These are phyloP conservation scores for Penicillium corylophilum DNA, from an alignment of 2,329 filamentous ascomycete species.

Conservation along the genomic window DNA sequence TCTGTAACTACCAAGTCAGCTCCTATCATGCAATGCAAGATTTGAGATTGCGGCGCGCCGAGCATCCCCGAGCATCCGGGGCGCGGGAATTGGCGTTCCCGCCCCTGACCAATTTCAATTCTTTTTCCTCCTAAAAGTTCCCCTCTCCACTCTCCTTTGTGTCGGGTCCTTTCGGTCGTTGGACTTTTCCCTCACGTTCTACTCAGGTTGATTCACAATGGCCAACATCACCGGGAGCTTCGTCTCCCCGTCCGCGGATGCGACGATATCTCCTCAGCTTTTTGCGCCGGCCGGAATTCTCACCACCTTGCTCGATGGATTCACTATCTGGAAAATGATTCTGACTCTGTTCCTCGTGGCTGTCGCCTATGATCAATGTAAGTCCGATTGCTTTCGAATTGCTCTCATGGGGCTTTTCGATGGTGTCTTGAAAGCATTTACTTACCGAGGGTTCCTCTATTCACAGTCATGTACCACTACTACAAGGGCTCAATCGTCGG, in stretches of 20 bases:
- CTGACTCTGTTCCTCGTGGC: constrained; percentile 69
- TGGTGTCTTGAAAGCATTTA: constrained; percentile 1
- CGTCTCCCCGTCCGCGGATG: constrained; percentile 66
- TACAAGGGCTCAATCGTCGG: constrained; percentile 75
- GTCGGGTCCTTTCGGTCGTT: background rate
- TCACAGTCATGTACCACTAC: constrained; percentile 68
- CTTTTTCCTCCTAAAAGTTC: constrained; percentile 3
- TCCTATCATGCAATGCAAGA: background rate
- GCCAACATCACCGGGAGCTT: constrained; percentile 64
- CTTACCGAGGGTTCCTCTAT: constrained; percentile 10
- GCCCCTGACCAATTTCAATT: constrained; percentile 22
- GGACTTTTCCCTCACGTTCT: background rate
- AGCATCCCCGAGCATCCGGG: constrained; percentile 8
- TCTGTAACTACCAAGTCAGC: background rate
- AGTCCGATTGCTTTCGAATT: constrained; percentile 36
- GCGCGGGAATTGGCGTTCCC: constrained; percentile 19
- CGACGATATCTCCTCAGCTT: constrained; percentile 58
- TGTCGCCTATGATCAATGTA: constrained; percentile 88
- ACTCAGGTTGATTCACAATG: constrained; percentile 27
- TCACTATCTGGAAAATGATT: constrained; percentile 65
- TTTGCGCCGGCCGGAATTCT: constrained; percentile 46
- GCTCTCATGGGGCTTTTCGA: background rate
- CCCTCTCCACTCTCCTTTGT: constrained; percentile 14
- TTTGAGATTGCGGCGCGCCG: background rate
- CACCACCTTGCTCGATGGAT: constrained; percentile 57